Base-by-base conservation (phyloP, 768 basidiomycete species). In the Fibroporia radiculosa region DNA sequence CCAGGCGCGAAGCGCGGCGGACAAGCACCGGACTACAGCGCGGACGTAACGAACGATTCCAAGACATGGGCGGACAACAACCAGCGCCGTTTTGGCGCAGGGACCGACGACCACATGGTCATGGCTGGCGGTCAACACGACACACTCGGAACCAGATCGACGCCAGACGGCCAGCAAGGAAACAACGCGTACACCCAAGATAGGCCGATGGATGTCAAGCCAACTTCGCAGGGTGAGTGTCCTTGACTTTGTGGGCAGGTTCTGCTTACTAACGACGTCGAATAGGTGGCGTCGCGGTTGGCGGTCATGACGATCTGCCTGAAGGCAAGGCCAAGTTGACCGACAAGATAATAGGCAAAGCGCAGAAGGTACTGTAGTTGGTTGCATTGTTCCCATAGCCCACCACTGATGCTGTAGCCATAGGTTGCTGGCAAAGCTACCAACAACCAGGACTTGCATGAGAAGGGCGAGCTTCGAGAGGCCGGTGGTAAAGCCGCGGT, bases 311-410 rank as follows among this genome's bases (percentile, higher is more conserved):
- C 2, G 56, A 66, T 40, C 25, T 63, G 18, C 63, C 69, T 0
- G 57, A 64, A 50, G 67, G 68, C 3, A 69, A 74, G 22, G 66
- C 74, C 23, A 66, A 53, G 22, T 16, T 73, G 0, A 58, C 66
- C 6, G 80, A 82, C 61, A 81, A 75, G 59, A 47, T 79, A 18
- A 51, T 78, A 27, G 79, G 80, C 3, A 80, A 81, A 64, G 66
- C 72, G 0, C 67, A 81, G 53, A 71, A 80, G 69, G 79, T 77
- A 27, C 4, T 29, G n/a, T n/a, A n/a, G n/a, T n/a, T n/a, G 43
- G 31, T 22, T 7, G 11, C 38, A 5, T 6, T 12, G 24, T 23
- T 40, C 11, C 7, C 16, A 40, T 26, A 16, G 16, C 32, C 3
- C 25, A 1, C 0, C 16, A n/a, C 26, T 39, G 38, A 41, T 45